phyloP scores from a whole-genome alignment of 2,329 filamentous ascomycete species.

The Neonectria coccinea region DNA sequence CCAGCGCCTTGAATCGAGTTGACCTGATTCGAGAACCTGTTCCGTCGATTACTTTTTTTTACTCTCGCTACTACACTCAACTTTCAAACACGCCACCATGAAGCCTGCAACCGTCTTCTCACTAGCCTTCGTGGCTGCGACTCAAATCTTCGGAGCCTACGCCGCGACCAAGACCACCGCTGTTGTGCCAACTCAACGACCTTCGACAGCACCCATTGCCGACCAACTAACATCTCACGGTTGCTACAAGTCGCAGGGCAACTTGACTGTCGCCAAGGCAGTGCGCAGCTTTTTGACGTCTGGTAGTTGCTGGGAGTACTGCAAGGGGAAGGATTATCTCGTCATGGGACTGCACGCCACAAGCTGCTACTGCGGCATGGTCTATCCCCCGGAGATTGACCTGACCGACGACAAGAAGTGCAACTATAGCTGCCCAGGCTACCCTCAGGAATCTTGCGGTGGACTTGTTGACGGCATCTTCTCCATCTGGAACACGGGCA shows the following conservation, averaged over 20 bases:
- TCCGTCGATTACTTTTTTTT: conserved; percentile 18
- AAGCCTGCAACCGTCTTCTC: conserved; percentile 47
- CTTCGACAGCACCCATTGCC: conserved; percentile 52
- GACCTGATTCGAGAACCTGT: conserved; percentile 40
- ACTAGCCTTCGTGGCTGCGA: conserved; percentile 46
- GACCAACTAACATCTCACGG: conserved; percentile 60
- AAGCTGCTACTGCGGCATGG: conserved; percentile 79
- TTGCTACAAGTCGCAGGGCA: conserved; percentile 61
- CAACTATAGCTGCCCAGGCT: conserved; percentile 74
- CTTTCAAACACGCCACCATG: conserved; percentile 42
- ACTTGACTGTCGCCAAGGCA: conserved; percentile 48
- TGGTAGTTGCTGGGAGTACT: conserved; percentile 57
- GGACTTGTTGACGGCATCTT: conserved; percentile 49
- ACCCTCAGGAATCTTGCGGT: conserved; percentile 69
- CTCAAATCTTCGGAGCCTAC: conserved; percentile 40
- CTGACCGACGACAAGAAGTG: conserved; percentile 71
- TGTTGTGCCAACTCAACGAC: conserved; percentile 46
- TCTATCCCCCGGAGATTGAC: conserved; percentile 69
- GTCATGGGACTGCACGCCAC: conserved; percentile 74
- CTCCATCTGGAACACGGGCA: conserved; percentile 65
- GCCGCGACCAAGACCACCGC: conserved; percentile 30
- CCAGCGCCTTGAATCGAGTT: conserved; percentile 40
- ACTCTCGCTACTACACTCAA: conserved; percentile 31
- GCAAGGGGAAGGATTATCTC: conserved; percentile 57
- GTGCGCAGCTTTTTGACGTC: conserved; percentile 46